These are phyloP conservation scores for Capronia coronata DNA, from an alignment of 2,329 filamentous ascomycete species.

Conservation along the genomic window DNA sequence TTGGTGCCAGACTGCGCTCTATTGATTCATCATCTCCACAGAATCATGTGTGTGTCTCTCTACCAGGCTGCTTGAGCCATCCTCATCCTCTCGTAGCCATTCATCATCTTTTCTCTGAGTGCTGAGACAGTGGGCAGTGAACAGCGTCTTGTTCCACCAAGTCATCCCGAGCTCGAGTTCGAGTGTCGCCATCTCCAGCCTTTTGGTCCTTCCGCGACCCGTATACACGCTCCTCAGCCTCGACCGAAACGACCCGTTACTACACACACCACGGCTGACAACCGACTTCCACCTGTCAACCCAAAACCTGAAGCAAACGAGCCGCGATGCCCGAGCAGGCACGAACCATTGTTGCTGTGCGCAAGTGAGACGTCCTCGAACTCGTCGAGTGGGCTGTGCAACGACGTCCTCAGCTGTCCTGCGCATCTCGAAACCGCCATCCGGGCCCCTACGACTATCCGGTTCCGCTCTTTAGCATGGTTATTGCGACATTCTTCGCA, in stretches of 20 bases:
- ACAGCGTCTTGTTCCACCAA: neutral
- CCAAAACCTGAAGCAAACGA: conserved; percentile 1
- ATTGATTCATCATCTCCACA: conserved; percentile 7
- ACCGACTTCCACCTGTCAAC: neutral
- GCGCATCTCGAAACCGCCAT: neutral
- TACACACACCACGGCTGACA: neutral
- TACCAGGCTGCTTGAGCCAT: conserved; percentile 6
- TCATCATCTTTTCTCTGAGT: neutral
- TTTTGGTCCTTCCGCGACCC: neutral
- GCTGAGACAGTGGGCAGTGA: too few species aligned
- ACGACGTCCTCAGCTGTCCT: neutral
- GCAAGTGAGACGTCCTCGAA: neutral
- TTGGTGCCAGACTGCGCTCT: conserved; percentile 1
- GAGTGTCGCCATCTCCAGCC: neutral
- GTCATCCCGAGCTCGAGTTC: neutral
- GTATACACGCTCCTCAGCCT: neutral
- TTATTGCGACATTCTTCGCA: conserved; percentile 14
- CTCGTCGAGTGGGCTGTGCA: neutral
- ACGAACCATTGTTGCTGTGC: neutral
- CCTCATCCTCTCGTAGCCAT: neutral
- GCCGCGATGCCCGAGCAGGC: conserved; percentile 10
- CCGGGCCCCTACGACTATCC: neutral
- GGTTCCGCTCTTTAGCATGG: conserved; percentile 17
- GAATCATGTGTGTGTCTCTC: neutral
- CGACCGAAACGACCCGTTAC: neutral